Evolutionary conservation across 495 filamentous ascomycete species (phyloP).

Genomic region (Hypomontagnella submonticulosa): DNA sequence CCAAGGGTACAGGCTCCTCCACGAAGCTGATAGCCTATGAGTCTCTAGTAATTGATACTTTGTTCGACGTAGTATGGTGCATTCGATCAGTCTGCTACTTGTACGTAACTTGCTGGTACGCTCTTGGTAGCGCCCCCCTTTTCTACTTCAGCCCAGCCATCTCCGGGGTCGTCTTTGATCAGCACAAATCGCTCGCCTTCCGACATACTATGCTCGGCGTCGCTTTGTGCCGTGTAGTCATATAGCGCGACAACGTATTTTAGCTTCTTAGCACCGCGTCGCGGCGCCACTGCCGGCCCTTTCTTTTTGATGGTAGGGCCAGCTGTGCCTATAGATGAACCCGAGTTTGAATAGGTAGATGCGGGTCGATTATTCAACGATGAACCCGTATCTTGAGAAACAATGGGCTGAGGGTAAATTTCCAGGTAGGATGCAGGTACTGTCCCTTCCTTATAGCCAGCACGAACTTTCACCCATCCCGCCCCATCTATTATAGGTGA

Average conservation of each 20-base stretch:
- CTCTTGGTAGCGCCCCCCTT: slow-evolving; percentile 88
- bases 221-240: slow-evolving; percentile 86
- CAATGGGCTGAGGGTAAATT: slow-evolving; percentile 59
- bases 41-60: too few relatives aligned
- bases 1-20: too few relatives aligned
- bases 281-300: slow-evolving; percentile 91
- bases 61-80: not conserved
- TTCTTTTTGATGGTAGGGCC: slow-evolving; percentile 75
- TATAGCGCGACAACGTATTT: slow-evolving; percentile 94
- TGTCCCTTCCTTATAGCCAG: slow-evolving; percentile 76
- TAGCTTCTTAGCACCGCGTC: slow-evolving; percentile 93
- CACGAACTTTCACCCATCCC: slow-evolving; percentile 87
- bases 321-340: slow-evolving; percentile 71
- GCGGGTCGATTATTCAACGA: slow-evolving; percentile 60
- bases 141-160: slow-evolving; percentile 98
- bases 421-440: slow-evolving; percentile 83
- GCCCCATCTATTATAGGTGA: slow-evolving; percentile 74
- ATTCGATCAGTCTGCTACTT: slow-evolving; percentile 53
- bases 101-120: slow-evolving; percentile 93
- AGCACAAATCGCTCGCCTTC: slow-evolving; percentile 94
- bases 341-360: slow-evolving; percentile 84
- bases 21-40: too few relatives aligned
- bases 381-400: slow-evolving; percentile 62
- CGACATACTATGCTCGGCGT: slow-evolving; percentile 86
- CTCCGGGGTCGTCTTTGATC: slow-evolving; percentile 82